phyloP scores from a whole-genome alignment of 805 yeast genomes.

The Cyberlindnera americana region DNA sequence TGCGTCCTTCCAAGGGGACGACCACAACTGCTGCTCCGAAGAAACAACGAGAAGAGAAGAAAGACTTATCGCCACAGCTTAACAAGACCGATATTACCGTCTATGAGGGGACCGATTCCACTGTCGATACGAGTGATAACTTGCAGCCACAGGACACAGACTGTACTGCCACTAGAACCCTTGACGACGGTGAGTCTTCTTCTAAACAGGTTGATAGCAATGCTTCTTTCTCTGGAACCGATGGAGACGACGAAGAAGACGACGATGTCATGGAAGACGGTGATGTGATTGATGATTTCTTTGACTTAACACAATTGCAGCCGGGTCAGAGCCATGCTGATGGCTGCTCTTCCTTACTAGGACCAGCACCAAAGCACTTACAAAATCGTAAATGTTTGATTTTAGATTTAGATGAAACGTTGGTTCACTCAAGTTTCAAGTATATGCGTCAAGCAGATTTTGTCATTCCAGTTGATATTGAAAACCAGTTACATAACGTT shows the following conservation, averaged over 20 bases:
- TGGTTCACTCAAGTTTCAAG: constrained; percentile 94
- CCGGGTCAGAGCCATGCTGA: constrained; percentile 67
- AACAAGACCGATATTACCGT: constrained; percentile 26
- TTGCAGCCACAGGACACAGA: not conserved
- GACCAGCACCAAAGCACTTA: constrained; percentile 47
- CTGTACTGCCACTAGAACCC: constrained; percentile 6
- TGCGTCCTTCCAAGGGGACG: too few species aligned
- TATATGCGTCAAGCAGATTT: constrained; percentile 91
- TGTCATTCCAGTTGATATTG: constrained; percentile 96
- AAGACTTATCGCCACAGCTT: not conserved
- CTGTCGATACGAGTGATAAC: constrained; percentile 16
- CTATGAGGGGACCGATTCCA: constrained; percentile 29
- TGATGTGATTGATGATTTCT: constrained; percentile 33
- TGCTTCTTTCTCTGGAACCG: constrained; percentile 13
- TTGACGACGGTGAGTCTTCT: constrained; percentile 6
- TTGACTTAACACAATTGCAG: constrained; percentile 63
- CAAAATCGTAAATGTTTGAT: constrained; percentile 78
- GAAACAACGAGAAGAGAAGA: not conserved
- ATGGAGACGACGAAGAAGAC: constrained; percentile 19
- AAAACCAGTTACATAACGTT: constrained; percentile 86
- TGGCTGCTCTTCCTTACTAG: constrained; percentile 58
- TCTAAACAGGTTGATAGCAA: constrained; percentile 2
- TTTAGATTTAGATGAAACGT: constrained; percentile 90
- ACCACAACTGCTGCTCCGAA: not conserved
- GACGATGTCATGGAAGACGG: constrained; percentile 24